Percentiles rank a stretch among this genome's conserved stretches.
These are phyloP conservation scores for Ilyonectria mors-panacis DNA, from an alignment of 2,329 filamentous ascomycete species.

Conservation along the genomic window DNA sequence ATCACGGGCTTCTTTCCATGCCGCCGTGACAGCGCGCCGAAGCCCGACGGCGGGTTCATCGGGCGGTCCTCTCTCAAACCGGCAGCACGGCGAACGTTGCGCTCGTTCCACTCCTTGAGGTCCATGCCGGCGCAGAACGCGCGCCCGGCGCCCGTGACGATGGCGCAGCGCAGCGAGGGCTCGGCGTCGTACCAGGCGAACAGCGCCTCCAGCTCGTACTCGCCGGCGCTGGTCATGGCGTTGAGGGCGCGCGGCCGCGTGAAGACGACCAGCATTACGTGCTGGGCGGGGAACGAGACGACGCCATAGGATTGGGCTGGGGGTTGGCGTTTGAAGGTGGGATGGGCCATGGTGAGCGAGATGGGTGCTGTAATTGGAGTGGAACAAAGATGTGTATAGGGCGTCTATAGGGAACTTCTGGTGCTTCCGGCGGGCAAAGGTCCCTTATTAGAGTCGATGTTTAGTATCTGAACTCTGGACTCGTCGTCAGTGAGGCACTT, in stretches of 20 bases:
- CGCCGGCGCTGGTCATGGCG: constrained; percentile 43
- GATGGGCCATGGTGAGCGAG: constrained; percentile 36
- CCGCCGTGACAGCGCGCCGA: constrained; percentile 77
- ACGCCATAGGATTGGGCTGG: constrained; percentile 40
- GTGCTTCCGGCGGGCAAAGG: too few species aligned
- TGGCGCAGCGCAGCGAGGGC: constrained; percentile 71
- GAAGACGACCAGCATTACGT: constrained; percentile 47
- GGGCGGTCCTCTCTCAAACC: constrained; percentile 42
- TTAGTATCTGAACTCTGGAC: too few species aligned
- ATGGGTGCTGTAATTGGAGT: background rate
- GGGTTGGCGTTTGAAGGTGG: constrained; percentile 37
- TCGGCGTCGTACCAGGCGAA: constrained; percentile 76
- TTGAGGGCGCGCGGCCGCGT: constrained; percentile 44
- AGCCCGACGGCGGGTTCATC: constrained; percentile 61
- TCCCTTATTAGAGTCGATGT: too few species aligned
- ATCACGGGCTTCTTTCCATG: constrained; percentile 81
- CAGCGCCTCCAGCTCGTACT: constrained; percentile 58
- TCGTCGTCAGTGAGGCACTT: too few species aligned
- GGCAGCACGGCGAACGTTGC: constrained; percentile 41
- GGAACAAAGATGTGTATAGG: too few species aligned
- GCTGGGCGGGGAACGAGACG: constrained; percentile 43
- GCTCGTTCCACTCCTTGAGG: constrained; percentile 61
- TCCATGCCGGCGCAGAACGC: constrained; percentile 80
- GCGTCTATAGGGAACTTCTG: too few species aligned
- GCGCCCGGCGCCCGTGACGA: constrained; percentile 74